Conservation (phyloP, 2,329 filamentous ascomycete species). For the Metarhizium anisopliae region DNA sequence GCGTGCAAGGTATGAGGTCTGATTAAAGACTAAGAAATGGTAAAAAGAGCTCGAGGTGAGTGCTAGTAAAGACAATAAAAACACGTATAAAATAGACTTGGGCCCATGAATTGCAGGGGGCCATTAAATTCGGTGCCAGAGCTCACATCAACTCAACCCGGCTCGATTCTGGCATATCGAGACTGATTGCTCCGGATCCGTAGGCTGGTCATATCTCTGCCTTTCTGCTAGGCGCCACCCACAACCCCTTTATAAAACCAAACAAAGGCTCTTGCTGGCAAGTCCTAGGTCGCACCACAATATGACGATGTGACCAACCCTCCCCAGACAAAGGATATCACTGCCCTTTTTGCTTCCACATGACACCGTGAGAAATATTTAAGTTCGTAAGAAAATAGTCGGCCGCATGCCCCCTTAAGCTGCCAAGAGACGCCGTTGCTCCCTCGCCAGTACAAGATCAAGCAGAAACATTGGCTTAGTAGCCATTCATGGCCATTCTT, state of each 20-base stretch:
- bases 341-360: conserved; percentile 17
- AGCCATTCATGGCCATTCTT: conserved; percentile 98
- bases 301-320: conserved; percentile 9
- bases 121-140: neutral
- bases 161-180: neutral
- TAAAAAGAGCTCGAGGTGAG: conserved; percentile 25
- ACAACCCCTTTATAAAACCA: conserved; percentile 12
- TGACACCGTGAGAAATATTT: conserved; percentile 20
- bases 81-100: conserved; percentile 17
- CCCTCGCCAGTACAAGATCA: conserved; percentile 21
- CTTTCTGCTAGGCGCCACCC: conserved; percentile 4
- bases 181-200: neutral
- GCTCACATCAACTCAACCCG: neutral
- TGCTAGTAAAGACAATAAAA: conserved; percentile 27
- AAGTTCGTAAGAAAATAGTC: conserved; percentile 19
- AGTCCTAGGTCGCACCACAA: conserved; percentile 9
- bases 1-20: conserved; percentile 23
- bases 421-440: conserved; percentile 26
- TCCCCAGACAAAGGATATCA: conserved; percentile 14
- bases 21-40: conserved; percentile 30
- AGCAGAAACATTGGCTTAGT: conserved; percentile 47
- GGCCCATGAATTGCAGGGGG: conserved; percentile 1
- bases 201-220: neutral
- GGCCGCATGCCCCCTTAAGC: conserved; percentile 10
- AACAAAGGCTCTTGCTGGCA: conserved; percentile 10